phyloP scores from a whole-genome alignment of 345 rosid species.

The Citrus trifoliata region DNA sequence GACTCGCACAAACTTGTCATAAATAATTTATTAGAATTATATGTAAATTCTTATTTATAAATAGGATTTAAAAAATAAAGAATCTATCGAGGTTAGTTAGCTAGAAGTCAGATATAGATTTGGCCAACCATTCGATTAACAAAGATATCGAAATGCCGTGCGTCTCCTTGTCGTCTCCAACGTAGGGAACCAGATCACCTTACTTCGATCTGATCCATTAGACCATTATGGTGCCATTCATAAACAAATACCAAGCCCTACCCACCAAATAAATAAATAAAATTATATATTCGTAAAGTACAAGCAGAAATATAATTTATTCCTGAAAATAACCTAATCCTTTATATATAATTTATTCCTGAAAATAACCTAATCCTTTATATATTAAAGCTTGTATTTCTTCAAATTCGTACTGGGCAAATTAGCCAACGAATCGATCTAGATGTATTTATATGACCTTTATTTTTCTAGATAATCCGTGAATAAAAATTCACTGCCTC shows the following conservation, averaged over 20 bases:
- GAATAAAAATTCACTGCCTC: background rate
- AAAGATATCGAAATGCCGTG: background rate
- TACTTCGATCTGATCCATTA: conserved; percentile 3
- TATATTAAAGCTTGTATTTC: background rate
- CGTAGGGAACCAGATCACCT: conserved; percentile 10
- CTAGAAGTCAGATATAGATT: conserved; percentile 29
- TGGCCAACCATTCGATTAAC: conserved; percentile 31
- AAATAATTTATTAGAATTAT: background rate
- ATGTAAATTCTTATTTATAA: background rate
- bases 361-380: background rate
- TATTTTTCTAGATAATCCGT: background rate
- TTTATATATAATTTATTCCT: background rate
- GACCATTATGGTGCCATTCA: background rate
- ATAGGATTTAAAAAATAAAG: background rate
- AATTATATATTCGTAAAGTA: background rate
- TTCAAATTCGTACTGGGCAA: background rate
- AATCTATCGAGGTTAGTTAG: conserved; percentile 33
- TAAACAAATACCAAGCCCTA: background rate
- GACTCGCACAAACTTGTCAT: background rate
- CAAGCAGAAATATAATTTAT: background rate
- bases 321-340: background rate
- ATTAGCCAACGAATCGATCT: background rate
- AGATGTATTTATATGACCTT: no score
- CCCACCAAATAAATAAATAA: background rate
- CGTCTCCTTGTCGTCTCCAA: conserved; percentile 20